Conservation (phyloP, 139 green algal genomes). For the Ulvella scutata region DNA sequence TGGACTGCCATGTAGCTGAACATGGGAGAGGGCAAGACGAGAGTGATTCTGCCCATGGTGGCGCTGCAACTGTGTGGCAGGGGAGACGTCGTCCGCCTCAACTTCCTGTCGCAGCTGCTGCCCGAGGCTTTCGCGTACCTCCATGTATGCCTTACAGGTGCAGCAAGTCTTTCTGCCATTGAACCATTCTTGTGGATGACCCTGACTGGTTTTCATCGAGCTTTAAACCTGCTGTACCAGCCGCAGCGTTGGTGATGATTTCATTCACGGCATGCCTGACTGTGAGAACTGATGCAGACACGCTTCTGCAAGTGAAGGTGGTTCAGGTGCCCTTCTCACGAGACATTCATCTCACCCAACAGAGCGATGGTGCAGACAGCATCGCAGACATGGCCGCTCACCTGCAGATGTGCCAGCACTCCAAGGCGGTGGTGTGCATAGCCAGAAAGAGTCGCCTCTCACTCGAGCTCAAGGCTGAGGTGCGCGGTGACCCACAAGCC, state of each 20-base stretch:
- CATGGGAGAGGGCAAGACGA: slow-evolving; percentile 50
- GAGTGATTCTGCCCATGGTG: slow-evolving; percentile 48
- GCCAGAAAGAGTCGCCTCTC: slow-evolving; percentile 30
- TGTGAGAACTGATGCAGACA: slow-evolving; percentile 2
- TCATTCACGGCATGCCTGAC: too few relatives aligned
- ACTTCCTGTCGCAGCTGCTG: slow-evolving; percentile 33
- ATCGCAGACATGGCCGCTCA: slow-evolving; percentile 12
- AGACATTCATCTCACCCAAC: slow-evolving; percentile 7
- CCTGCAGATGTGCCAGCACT: slow-evolving; percentile 11
- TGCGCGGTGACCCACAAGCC: slow-evolving; percentile 9
- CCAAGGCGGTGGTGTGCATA: background rate
- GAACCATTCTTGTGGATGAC: too few relatives aligned
- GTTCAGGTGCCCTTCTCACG: slow-evolving; percentile 30
- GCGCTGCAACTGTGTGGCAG: slow-evolving; percentile 11
- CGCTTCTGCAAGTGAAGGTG: slow-evolving; percentile 26
- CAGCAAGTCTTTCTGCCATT: too few relatives aligned
- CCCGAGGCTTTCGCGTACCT: slow-evolving; percentile 26
- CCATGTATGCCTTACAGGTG: slow-evolving; percentile 16
- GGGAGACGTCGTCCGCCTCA: slow-evolving; percentile 26
- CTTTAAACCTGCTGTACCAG: too few relatives aligned
- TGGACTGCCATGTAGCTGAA: slow-evolving; percentile 48
- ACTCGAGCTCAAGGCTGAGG: slow-evolving; percentile 29
- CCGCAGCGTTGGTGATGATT: too few relatives aligned
- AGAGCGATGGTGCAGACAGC: background rate
- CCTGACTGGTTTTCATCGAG: too few relatives aligned